These are phyloP conservation scores for Pinus taeda DNA, from an alignment of 75 land plant genomes.

Conservation along the genomic window DNA sequence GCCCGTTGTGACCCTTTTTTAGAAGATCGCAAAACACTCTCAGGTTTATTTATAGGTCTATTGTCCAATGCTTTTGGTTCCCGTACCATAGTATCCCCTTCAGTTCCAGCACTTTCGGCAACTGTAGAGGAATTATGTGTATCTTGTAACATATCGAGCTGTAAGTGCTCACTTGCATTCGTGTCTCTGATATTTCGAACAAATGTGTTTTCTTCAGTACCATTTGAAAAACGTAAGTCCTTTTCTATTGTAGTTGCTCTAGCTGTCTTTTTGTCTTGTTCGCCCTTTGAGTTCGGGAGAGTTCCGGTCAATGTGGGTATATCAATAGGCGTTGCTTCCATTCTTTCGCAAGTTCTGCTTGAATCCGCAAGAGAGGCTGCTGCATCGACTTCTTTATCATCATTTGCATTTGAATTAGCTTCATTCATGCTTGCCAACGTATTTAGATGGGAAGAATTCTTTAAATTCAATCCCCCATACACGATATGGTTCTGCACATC, in stretches of 20 bases:
- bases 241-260: background rate
- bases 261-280: background rate
- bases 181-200: background rate
- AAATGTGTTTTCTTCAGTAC: background rate
- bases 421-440: background rate
- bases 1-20: conserved; percentile 8
- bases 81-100: background rate
- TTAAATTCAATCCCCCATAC: background rate
- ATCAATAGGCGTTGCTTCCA: background rate
- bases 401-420: background rate
- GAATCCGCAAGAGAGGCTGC: background rate
- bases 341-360: background rate
- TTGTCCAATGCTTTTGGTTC: background rate
- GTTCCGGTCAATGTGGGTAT: background rate
- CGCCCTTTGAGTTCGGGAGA: background rate
- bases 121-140: background rate
- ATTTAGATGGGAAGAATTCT: background rate
- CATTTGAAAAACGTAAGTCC: background rate
- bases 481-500: background rate
- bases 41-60: background rate
- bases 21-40: conserved; percentile 5
- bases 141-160: background rate
- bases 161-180: background rate
- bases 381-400: background rate
- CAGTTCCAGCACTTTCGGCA: conserved; percentile 13